phyloP scores from a whole-genome alignment of 331 rosid species.

The Dryas integrifolia region DNA sequence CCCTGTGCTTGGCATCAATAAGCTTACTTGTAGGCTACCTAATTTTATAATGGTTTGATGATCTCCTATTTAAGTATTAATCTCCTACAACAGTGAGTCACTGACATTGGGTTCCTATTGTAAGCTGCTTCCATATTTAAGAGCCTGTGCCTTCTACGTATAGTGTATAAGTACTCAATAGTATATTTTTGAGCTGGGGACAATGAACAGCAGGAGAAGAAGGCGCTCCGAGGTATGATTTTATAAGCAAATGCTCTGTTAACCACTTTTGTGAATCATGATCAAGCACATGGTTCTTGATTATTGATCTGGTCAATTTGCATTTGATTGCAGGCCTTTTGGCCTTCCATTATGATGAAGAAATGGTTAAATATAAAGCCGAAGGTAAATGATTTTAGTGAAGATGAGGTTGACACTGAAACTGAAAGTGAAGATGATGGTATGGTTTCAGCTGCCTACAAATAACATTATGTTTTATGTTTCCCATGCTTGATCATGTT shows the following conservation, averaged over 20 bases:
- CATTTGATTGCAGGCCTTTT: conserved; percentile 62
- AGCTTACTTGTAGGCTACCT: conserved; percentile 19
- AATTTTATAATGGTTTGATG: conserved; percentile 19
- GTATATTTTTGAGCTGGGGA: conserved; percentile 32
- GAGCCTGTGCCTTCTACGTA: conserved; percentile 37
- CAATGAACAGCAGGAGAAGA: conserved; percentile 67
- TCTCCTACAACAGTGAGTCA: conserved; percentile 26
- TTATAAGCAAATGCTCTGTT: background rate
- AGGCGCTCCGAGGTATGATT: conserved; percentile 71
- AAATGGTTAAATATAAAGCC: conserved; percentile 96
- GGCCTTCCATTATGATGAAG: conserved; percentile 98
- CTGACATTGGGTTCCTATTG: conserved; percentile 12
- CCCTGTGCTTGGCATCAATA: conserved; percentile 23
- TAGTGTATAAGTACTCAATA: conserved; percentile 22
- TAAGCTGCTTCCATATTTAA: conserved; percentile 46
- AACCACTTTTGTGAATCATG: conserved; percentile 2
- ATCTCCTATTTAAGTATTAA: background rate
- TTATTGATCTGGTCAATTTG: conserved; percentile 20
- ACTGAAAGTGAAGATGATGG: conserved; percentile 96
- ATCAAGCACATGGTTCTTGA: conserved; percentile 11
- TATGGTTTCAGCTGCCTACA: conserved; percentile 31
- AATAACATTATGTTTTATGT: conserved; percentile 6
- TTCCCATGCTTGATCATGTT: conserved; percentile 21
- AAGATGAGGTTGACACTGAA: conserved; percentile 93
- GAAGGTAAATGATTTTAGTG: conserved; percentile 82